Evolutionary conservation across 2,329 filamentous ascomycete species (phyloP).

Genomic region (Curvularia hawaiiensis): DNA sequence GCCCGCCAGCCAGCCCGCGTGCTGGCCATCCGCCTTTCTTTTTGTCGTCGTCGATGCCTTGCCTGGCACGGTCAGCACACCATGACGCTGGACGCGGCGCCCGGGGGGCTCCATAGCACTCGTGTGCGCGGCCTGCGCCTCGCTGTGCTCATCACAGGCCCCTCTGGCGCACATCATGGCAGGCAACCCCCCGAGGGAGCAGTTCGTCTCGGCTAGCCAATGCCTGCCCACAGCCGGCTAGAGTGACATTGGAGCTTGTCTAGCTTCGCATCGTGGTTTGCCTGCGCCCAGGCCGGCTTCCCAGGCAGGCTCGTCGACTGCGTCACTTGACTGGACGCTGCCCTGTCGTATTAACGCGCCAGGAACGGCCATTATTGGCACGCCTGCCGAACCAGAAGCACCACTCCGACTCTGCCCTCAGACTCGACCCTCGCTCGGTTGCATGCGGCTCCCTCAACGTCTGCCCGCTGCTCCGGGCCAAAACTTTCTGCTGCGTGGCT

Average conservation of each 20-base stretch:
- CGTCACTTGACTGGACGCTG: conserved; percentile 5
- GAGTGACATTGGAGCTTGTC: conserved; percentile 4
- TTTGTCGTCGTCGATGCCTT: neutral
- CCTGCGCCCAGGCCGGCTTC: neutral
- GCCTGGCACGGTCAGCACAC: too few species aligned
- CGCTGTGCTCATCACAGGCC: neutral
- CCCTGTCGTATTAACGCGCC: neutral
- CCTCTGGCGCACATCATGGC: conserved; percentile 3
- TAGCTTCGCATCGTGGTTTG: conserved; percentile 13
- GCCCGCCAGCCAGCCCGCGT: conserved; percentile 6
- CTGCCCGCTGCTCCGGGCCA: conserved; percentile 14
- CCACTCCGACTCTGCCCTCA: neutral
- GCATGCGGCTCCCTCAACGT: conserved; percentile 15
- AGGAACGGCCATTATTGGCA: conserved; percentile 2
- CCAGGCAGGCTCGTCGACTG: conserved; percentile 7
- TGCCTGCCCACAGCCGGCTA: conserved; percentile 12
- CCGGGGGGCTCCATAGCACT: neutral
- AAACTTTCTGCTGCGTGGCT: neutral
- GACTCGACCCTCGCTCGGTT: neutral
- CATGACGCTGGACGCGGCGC: neutral
- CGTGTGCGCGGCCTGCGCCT: neutral
- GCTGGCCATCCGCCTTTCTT: neutral
- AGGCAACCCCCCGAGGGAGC: conserved; percentile 13
- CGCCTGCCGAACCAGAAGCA: neutral
- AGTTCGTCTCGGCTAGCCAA: conserved; percentile 16